A percentile compares a stretch with the other conserved stretches of the same genome.
These are phyloP conservation scores for Tuber indicum DNA, from an alignment of 495 filamentous ascomycete species.

Conservation along the genomic window DNA sequence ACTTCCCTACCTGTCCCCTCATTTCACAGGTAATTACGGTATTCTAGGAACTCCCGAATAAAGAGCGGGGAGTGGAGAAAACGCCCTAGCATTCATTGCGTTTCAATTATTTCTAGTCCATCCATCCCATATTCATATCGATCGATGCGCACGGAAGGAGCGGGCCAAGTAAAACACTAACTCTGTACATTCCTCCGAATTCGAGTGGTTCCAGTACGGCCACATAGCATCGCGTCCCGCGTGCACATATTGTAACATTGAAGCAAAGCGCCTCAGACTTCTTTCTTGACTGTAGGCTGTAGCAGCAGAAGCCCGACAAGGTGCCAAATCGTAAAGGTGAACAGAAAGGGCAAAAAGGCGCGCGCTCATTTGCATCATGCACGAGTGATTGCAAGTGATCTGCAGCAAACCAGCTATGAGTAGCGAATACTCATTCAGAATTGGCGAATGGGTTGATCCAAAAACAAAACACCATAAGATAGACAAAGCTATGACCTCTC, in stretches of 20 bases:
- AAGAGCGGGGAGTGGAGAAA: not conserved
- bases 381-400: slow-evolving; percentile 5
- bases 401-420: not conserved
- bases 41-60: not conserved
- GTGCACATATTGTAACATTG: not conserved
- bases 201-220: not conserved
- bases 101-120: not conserved
- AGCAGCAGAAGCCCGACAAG: not conserved
- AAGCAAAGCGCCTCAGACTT: not conserved
- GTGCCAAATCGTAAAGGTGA: not conserved
- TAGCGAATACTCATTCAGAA: not conserved
- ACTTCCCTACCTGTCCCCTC: not conserved
- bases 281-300: not conserved
- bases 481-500: not conserved
- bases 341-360: slow-evolving; percentile 1
- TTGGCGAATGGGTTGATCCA: not conserved
- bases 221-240: not conserved
- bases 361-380: not conserved
- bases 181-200: not conserved
- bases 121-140: not conserved
- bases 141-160: not conserved
- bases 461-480: not conserved
- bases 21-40: not conserved
- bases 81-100: not conserved
- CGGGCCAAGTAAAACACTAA: not conserved